These are phyloP conservation scores for Diutina neorugosa DNA, from an alignment of 1,139 yeast species.

Conservation along the genomic window DNA sequence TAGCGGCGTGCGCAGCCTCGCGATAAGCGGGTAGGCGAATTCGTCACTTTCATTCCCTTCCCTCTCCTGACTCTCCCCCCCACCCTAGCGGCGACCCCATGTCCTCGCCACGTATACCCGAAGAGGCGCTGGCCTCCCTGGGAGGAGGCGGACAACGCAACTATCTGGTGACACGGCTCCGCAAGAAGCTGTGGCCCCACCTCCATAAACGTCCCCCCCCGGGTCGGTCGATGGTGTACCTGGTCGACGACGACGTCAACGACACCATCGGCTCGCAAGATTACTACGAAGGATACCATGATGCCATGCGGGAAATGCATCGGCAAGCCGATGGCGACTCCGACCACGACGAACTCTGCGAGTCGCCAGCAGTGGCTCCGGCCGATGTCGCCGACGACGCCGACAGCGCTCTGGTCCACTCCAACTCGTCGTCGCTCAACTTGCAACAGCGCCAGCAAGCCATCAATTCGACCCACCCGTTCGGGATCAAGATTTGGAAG, in stretches of 20 bases:
- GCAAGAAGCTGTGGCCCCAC: constrained; percentile 1
- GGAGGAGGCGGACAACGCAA: not conserved
- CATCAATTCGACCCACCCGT: constrained; percentile 92
- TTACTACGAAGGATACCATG: not conserved
- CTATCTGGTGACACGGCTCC: not conserved
- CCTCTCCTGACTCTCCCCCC: not conserved
- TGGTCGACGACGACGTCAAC: constrained; percentile 1
- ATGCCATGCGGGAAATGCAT: constrained; percentile 1
- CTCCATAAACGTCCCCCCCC: not conserved
- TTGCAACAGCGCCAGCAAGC: constrained; percentile 90
- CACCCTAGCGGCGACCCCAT: not conserved
- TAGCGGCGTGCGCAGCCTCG: not conserved
- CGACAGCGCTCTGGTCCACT: constrained; percentile 16
- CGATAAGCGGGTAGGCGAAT: not conserved
- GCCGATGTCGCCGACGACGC: not conserved
- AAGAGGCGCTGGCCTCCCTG: not conserved
- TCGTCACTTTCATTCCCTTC: not conserved
- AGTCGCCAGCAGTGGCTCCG: not conserved
- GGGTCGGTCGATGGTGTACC: not conserved
- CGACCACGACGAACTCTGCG: not conserved
- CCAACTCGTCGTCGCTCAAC: constrained; percentile 50
- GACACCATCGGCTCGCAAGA: not conserved
- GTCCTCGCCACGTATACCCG: not conserved
- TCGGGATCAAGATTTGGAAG: constrained; percentile 97
- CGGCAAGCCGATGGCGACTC: not conserved